phyloP scores from a whole-genome alignment of 495 filamentous ascomycete species.

The Haplographium delicatum region DNA sequence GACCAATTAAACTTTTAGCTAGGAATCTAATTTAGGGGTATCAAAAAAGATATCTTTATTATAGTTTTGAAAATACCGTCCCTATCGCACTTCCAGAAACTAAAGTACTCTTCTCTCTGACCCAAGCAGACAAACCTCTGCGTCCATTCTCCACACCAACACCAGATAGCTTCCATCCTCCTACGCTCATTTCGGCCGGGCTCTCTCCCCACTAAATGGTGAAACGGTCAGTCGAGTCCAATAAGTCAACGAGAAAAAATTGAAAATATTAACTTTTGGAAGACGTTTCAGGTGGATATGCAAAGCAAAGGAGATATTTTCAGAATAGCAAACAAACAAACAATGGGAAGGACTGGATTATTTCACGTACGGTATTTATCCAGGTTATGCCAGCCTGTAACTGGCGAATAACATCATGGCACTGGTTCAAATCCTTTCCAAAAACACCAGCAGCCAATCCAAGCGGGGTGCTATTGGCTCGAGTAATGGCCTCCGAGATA shows the following conservation, averaged over 20 bases:
- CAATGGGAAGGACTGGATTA: too few species aligned
- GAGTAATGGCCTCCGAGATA: constrained; percentile 59
- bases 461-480: constrained; percentile 67
- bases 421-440: constrained; percentile 63
- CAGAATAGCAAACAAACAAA: too few species aligned
- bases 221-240: too few species aligned
- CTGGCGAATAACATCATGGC: constrained; percentile 61
- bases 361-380: constrained; percentile 45
- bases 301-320: too few species aligned
- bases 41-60: too few species aligned
- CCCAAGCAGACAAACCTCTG: constrained; percentile 69
- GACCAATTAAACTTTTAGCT: too few species aligned
- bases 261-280: too few species aligned
- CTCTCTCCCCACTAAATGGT: constrained; percentile 48
- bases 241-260: too few species aligned
- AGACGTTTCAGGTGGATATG: too few species aligned
- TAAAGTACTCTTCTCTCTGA: constrained; percentile 75
- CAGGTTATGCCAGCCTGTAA: constrained; percentile 62
- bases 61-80: constrained; percentile 53
- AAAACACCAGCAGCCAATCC: constrained; percentile 79
- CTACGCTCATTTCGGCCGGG: constrained; percentile 47
- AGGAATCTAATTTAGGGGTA: too few species aligned
- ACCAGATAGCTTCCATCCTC: constrained; percentile 46
- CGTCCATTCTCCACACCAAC: constrained; percentile 55
- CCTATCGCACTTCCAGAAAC: constrained; percentile 67